Evolutionary conservation across 768 basidiomycete species (phyloP), one percentile per base, ranked within the genome.

Genomic region (Podaxis sp.): DNA sequence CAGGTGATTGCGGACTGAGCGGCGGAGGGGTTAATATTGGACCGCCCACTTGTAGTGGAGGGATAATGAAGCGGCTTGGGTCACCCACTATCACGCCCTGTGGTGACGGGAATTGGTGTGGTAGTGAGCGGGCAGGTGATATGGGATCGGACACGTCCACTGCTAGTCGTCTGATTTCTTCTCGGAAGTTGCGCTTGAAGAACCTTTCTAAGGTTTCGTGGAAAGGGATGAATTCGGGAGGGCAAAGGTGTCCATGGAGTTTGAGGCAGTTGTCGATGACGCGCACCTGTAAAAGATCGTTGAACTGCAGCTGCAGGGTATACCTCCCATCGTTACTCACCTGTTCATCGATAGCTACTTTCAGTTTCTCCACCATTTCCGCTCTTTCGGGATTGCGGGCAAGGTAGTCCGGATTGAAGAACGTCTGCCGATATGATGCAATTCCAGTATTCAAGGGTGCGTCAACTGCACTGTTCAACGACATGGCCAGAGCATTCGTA

Each of bases 171-270:
- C 84, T 82, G 50, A 95, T 89, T 71, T 95, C 93, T 40, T 94
- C 93, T 3, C 84, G 74, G 76, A 93, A 95, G 69, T 93, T 93
- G 73, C 89, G 91, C 60, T 80, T 84, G 80, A 93, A 95, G 74
- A 95, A 90, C 64, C 84, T 87, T 71, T 92, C 89, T 50, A 99
- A 80, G 0, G 93, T 94, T 63, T 89, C 88, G 71, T 99, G 96
- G 83, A 98, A 98, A 4, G 87, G 84, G n/a, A 90, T 77, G 83
- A 97, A 96, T 72, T 95, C 94, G 12, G 86, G 83, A 0, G 92
- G 86, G 71, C 94, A 95, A 33, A 96, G 76, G 50, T 86, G 82
- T 2, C 87, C 87, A 71, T 99, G 95, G 4, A 98, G 81, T 67
- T 85, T 86, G 58, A 98, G 80, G 70, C 93, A 95, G 58, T 84